These are phyloP conservation scores for Pelargonium exstipulatum DNA, from an alignment of 441 rosid species.

Conservation along the genomic window DNA sequence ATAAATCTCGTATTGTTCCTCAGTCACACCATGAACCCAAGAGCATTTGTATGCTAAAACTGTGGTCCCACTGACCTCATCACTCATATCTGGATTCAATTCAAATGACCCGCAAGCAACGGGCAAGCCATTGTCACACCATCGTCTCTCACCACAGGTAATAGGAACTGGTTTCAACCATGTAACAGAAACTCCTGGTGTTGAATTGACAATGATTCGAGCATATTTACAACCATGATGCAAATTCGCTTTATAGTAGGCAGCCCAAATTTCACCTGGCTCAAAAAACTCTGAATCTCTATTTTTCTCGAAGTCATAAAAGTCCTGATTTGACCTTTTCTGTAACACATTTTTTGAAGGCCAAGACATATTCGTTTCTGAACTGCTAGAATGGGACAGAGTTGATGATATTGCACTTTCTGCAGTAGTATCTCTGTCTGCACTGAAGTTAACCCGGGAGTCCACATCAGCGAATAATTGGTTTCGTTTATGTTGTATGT, in stretches of 20 bases:
- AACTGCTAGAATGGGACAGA: constrained; percentile 6
- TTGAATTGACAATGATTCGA: constrained; percentile 17
- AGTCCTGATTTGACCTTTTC: constrained; percentile 18
- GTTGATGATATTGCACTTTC: constrained; percentile 5
- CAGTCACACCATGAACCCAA: constrained; percentile 17
- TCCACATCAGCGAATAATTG: constrained; percentile 8
- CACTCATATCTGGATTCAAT: constrained; percentile 23
- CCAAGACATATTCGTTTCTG: constrained; percentile 7
- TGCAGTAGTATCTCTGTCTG: background rate
- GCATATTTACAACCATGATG: constrained; percentile 24
- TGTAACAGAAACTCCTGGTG: constrained; percentile 19
- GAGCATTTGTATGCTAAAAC: constrained; percentile 22
- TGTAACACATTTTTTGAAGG: constrained; percentile 1
- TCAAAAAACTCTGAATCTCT: constrained; percentile 18
- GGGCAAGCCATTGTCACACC: constrained; percentile 27
- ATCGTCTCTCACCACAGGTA: constrained; percentile 21
- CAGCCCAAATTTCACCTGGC: constrained; percentile 26
- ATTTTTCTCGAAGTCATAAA: constrained; percentile 22
- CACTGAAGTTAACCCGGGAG: background rate
- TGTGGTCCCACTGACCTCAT: constrained; percentile 17
- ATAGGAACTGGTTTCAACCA: constrained; percentile 31
- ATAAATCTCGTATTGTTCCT: constrained; percentile 23
- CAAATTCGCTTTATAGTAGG: constrained; percentile 11
- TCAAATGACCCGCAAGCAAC: constrained; percentile 30
- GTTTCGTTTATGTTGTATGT: background rate